Conservation (phyloP, 2,329 filamentous ascomycete genomes). For the Sarocladium brachiariae region DNA sequence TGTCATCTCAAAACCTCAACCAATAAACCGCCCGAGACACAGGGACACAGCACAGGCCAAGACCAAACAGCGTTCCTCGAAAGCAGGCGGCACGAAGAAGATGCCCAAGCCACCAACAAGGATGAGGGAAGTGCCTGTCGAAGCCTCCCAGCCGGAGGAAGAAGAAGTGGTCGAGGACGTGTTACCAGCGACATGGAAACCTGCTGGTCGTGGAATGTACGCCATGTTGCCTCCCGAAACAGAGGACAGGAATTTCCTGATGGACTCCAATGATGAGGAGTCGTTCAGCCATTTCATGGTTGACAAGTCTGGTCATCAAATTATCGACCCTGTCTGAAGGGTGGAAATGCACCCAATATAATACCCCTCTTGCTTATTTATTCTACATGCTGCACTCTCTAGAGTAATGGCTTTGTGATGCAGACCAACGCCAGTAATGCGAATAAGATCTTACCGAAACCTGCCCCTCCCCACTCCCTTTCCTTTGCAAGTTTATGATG, state of each 20-base stretch:
- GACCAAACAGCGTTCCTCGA: conserved; percentile 15
- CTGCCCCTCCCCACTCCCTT: too few species aligned
- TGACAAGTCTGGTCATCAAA: conserved; percentile 29
- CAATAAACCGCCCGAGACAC: conserved; percentile 20
- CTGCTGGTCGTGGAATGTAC: conserved; percentile 33
- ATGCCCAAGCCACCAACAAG: conserved; percentile 17
- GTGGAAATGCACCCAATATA: too few species aligned
- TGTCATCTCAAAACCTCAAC: neutral
- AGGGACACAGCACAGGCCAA: conserved; percentile 24
- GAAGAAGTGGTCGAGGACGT: conserved; percentile 22
- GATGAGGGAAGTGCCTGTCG: neutral
- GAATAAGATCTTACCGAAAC: neutral
- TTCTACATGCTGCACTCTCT: neutral
- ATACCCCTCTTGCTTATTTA: neutral
- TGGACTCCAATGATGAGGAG: conserved; percentile 34
- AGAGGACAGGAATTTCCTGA: conserved; percentile 28
- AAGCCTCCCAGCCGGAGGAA: conserved; percentile 17
- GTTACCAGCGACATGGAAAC: conserved; percentile 33
- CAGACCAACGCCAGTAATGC: neutral
- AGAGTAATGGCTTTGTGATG: neutral
- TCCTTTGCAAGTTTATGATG: too few species aligned
- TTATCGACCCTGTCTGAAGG: conserved; percentile 23
- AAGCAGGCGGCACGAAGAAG: conserved; percentile 14
- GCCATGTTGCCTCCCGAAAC: conserved; percentile 29
- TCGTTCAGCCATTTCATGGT: conserved; percentile 38